A percentile compares a stretch with the other conserved stretches of the same genome.
Conservation (phyloP, 305 asterid genomes). For the Solanum hybrid region DNA sequence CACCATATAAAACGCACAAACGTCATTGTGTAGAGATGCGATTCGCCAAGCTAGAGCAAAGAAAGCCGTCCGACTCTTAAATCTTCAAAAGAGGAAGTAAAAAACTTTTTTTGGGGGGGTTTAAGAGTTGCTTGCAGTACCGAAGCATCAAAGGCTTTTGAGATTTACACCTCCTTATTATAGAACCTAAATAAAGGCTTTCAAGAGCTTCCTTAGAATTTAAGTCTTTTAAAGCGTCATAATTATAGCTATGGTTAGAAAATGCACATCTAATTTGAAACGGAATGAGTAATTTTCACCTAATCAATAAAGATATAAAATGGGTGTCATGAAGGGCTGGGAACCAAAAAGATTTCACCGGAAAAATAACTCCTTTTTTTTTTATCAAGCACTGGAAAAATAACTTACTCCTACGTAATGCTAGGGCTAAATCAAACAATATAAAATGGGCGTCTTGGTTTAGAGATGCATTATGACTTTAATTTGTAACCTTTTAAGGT, state of each 20-base stretch:
- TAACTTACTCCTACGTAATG: not conserved
- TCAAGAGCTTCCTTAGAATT: not conserved
- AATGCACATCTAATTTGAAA: not conserved
- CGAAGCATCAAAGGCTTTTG: no score
- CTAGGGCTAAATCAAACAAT: not conserved
- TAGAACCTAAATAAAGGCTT: not conserved
- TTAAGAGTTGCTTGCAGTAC: not conserved
- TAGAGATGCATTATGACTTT: not conserved
- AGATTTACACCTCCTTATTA: not conserved
- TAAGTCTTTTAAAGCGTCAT: not conserved
- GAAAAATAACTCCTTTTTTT: no score
- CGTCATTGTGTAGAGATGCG: not conserved
- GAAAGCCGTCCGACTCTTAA: no score
- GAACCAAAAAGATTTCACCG: not conserved
- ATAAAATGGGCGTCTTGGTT: not conserved
- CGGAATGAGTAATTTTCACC: not conserved
- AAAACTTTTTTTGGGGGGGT: not conserved
- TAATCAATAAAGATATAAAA: not conserved
- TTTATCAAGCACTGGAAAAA: not conserved
- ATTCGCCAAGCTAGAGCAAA: not conserved
- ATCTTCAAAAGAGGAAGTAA: not conserved
- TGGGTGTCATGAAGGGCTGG: not conserved
- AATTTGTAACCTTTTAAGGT: not conserved
- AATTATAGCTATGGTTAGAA: no score
- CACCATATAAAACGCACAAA: not conserved